Evolutionary conservation across 1,139 yeast genomes (phyloP).

Genomic region (Scheffersomyces illinoinensis): DNA sequence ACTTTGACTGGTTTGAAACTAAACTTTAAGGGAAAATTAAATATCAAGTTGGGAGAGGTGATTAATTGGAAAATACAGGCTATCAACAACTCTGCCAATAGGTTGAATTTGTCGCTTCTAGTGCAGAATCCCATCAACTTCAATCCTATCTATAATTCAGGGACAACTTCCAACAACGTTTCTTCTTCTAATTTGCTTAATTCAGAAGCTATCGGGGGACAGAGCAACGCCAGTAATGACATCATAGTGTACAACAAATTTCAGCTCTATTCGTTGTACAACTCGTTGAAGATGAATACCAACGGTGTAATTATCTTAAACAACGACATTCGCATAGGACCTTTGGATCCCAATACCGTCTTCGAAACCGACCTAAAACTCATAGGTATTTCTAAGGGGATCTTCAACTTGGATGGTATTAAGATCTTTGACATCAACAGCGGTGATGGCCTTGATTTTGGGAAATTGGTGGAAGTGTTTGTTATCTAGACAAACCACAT

Average conservation of each 20-base stretch:
- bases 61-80: conserved; percentile 70
- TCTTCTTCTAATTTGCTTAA: conserved; percentile 18
- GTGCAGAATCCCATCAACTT: conserved; percentile 31
- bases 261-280: conserved; percentile 35
- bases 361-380: conserved; percentile 64
- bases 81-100: conserved; percentile 53
- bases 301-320: conserved; percentile 59
- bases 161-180: conserved; percentile 10
- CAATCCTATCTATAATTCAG: conserved; percentile 16
- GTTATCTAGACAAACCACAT: conserved; percentile 34
- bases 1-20: conserved; percentile 52
- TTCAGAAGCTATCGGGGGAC: conserved; percentile 5
- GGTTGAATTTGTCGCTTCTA: conserved; percentile 46
- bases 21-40: conserved; percentile 64
- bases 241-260: conserved; percentile 22
- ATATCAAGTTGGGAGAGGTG: conserved; percentile 59
- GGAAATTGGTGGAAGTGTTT: conserved; percentile 67
- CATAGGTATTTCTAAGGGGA: conserved; percentile 65
- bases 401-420: conserved; percentile 64
- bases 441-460: conserved; percentile 75
- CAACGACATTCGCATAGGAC: conserved; percentile 67
- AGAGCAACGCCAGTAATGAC: conserved; percentile 7
- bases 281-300: conserved; percentile 33
- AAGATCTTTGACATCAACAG: conserved; percentile 60
- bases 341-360: conserved; percentile 60